Base-by-base conservation (phyloP, 768 basidiomycete species). In the Termitomyces bulborhizus region DNA sequence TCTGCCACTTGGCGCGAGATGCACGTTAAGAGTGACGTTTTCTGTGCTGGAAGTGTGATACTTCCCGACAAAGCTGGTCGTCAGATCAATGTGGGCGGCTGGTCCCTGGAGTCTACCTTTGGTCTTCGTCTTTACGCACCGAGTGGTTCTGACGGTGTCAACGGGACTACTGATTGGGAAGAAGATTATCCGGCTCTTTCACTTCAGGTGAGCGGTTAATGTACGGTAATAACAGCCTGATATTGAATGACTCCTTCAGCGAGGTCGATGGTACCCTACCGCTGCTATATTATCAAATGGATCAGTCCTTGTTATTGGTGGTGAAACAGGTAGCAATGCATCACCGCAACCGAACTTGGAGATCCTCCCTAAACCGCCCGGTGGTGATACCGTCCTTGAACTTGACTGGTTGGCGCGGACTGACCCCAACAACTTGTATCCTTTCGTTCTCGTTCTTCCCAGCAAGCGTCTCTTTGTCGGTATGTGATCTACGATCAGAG, bases 401-500 rank as follows among this genome's bases (percentile, higher is more conserved):
- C 75, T 90, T 51, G 84, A 86, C 56, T 90, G 81, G 73, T 71
- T 91, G 32, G 65, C 72, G 34, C 76, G 87, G 27, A 90, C 90
- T 4, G 85, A 91, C 62, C 90, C 90, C 0, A 83, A 88, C 63
- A 90, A 90, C 61, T 67, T 92, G 47, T 92, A 92, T 62, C 89
- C 90, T 0, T 91, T 88, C 74, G 69, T 91, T 34, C 67, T 85
- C 52, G 76, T 90, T 6, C 76, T 92, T 15, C 88, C 90, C 0
- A 84, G 83, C 44, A 81, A 81, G 1, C 76, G 77, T 34, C 70
- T 92, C 61, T 90, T 91, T 65, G 76, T 87, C 40, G 85, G 88
- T 86, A 48, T 49, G 80, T 70, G 9, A n/a, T 45, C 9, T 40
- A 8, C 4, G 4, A 13, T 8, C 3, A 24, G n/a, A 32, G 7